Base-by-base conservation (phyloP, 352 stramenopile genomes). In the Phytophthora sp. region DNA sequence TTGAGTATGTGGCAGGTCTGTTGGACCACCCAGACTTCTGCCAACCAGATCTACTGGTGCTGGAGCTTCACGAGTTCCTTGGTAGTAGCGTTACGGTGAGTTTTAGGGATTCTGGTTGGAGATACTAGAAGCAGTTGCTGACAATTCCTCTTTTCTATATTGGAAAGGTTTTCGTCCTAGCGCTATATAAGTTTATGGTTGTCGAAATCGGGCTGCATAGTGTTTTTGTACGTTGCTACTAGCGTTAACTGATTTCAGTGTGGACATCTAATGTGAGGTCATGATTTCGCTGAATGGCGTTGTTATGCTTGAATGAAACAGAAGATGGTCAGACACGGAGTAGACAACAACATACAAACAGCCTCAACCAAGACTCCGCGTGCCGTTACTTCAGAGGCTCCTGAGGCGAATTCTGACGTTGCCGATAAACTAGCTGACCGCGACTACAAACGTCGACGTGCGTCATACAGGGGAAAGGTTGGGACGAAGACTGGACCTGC, bases 11-110 rank as follows among this genome's bases (percentile, higher is more conserved):
- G 4, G 31, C 74, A 6, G 84, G 82, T 4, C 54, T 95, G 21
- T 35, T 95, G 17, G 73, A 88, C 17, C 82, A 92, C 35, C 79
- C 84, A 8, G 84, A 91, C 30, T 92, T 88, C 41, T 85, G 77
- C 26, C 75, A 89, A 38, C 82, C 86, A 2, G 84, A 92, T 49
- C 32, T 87, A 8, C 63, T 95, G 13, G 68, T 74, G 5, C 51
- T 79, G 10, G 86, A 95, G 59, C 61, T 95, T 11, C 56, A 79
- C 9, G 86, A 95, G 66, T 93, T 95, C 39, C 72, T 95, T 13
- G 78, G 70, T 3, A 53, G 24, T 10, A 62, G 66, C 23, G 69
- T 73, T 2, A 44, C 26, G 11, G 82, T 91, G 38, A 54, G 79
- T 17, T 50, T 46, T 15, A 43, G 39, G 44, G 37, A 52, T 54